Conservation (phyloP, 495 filamentous ascomycete genomes). For the Podospora appendiculata region DNA sequence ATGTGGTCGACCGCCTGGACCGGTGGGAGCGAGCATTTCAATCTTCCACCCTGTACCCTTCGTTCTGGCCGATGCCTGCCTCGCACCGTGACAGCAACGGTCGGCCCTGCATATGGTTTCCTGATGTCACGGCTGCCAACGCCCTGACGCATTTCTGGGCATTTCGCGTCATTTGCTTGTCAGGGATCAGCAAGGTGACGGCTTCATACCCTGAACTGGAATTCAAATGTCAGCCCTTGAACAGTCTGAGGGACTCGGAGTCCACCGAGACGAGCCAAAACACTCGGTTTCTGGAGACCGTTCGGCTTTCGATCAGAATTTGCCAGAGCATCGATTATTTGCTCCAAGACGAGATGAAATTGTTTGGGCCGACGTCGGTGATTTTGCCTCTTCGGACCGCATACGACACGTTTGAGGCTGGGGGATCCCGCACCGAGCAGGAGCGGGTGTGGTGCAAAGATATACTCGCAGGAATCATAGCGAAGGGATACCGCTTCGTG, state of each 20-base stretch:
- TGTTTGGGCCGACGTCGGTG: slow-evolving; percentile 33
- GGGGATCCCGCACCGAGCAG: not conserved
- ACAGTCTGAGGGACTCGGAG: too few species aligned
- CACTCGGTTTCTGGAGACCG: not conserved
- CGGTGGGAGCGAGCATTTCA: slow-evolving; percentile 9
- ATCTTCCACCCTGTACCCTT: not conserved
- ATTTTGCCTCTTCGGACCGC: slow-evolving; percentile 19
- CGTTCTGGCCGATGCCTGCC: slow-evolving; percentile 3
- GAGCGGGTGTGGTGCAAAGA: slow-evolving; percentile 11
- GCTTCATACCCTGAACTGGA: slow-evolving; percentile 1
- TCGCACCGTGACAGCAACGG: not conserved
- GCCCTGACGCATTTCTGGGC: slow-evolving; percentile 30
- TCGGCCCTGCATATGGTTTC: slow-evolving; percentile 19
- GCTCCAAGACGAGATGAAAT: slow-evolving; percentile 32
- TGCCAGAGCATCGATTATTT: slow-evolving; percentile 32
- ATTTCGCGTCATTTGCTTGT: slow-evolving; percentile 24
- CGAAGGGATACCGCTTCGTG: slow-evolving; percentile 6
- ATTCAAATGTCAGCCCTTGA: too few species aligned
- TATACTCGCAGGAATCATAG: slow-evolving; percentile 1
- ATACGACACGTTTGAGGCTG: slow-evolving; percentile 7
- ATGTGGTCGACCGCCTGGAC: slow-evolving; percentile 4
- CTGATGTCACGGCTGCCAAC: slow-evolving; percentile 29
- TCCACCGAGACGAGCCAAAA: not conserved
- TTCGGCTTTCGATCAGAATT: slow-evolving; percentile 18
- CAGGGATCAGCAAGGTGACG: slow-evolving; percentile 17